Percentiles rank a stretch among this genome's conserved stretches.
phyloP scores from a whole-genome alignment of 2,329 filamentous ascomycete species.

The Ceratocystis eucalypticola region DNA sequence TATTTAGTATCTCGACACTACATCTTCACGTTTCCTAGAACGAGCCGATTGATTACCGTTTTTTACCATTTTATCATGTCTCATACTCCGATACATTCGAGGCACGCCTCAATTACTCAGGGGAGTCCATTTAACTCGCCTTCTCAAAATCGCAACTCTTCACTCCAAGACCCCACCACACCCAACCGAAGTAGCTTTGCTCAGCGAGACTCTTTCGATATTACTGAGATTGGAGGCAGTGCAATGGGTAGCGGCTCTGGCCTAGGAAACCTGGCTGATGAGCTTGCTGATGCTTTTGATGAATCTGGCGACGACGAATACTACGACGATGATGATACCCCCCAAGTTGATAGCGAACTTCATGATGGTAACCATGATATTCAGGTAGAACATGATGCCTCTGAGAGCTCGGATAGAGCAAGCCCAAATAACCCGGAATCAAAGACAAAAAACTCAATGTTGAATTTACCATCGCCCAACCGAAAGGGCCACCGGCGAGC shows the following conservation, averaged over 20 bases:
- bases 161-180: conserved; percentile 37
- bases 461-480: conserved; percentile 33
- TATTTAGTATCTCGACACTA: neutral
- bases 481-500: conserved; percentile 37
- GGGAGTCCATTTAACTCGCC: conserved; percentile 18
- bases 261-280: conserved; percentile 66
- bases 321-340: conserved; percentile 28
- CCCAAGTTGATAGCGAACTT: conserved; percentile 29
- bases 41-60: neutral
- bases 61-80: conserved; percentile 27
- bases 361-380: neutral
- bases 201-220: conserved; percentile 35
- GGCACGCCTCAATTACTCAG: conserved; percentile 43
- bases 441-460: conserved; percentile 29
- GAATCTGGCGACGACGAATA: conserved; percentile 49
- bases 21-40: neutral
- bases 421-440: conserved; percentile 20
- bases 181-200: conserved; percentile 36
- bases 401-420: conserved; percentile 8
- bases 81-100: conserved; percentile 45
- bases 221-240: conserved; percentile 33
- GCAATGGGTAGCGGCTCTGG: conserved; percentile 36
- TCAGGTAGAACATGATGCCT: neutral
- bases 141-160: conserved; percentile 29
- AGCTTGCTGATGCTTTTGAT: conserved; percentile 60